Percentiles rank a stretch among this genome's conserved stretches.
phyloP scores from a whole-genome alignment of 2,329 filamentous ascomycete species.

The Stagonosporopsis cucurbitacearum region DNA sequence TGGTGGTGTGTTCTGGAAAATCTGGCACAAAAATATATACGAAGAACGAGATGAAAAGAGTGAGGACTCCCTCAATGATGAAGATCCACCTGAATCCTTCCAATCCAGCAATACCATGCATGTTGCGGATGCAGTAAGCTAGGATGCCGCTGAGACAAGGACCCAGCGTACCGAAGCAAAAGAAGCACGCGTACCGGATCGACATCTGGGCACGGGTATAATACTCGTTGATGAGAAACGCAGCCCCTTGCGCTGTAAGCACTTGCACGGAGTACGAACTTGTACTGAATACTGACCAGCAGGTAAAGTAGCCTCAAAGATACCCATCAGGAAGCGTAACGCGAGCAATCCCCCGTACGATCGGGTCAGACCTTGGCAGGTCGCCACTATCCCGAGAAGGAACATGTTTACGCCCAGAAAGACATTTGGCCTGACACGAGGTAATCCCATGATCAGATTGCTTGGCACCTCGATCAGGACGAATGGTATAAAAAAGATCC shows the following conservation, averaged over 20 bases:
- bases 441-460: constrained; percentile 75
- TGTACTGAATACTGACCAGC: constrained; percentile 25
- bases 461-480: constrained; percentile 77
- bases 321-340: constrained; percentile 42
- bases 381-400: constrained; percentile 64
- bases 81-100: constrained; percentile 57
- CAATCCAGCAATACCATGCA: constrained; percentile 36
- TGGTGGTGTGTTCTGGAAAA: constrained; percentile 58
- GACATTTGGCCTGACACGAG: constrained; percentile 70
- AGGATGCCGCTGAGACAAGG: constrained; percentile 63
- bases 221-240: constrained; percentile 39
- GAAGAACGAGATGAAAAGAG: constrained; percentile 55
- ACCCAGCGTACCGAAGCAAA: constrained; percentile 60
- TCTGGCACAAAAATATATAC: constrained; percentile 61
- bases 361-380: constrained; percentile 39
- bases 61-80: constrained; percentile 66
- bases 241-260: constrained; percentile 30
- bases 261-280: not conserved
- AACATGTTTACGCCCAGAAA: constrained; percentile 84
- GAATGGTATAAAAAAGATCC: constrained; percentile 87
- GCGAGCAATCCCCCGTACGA: constrained; percentile 39
- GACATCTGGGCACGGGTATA: constrained; percentile 63
- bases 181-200: constrained; percentile 60
- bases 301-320: constrained; percentile 42
- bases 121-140: constrained; percentile 51